Base-by-base conservation (phyloP, 2,329 filamentous ascomycete genomes). In the Cadophora luteo-olivacea region DNA sequence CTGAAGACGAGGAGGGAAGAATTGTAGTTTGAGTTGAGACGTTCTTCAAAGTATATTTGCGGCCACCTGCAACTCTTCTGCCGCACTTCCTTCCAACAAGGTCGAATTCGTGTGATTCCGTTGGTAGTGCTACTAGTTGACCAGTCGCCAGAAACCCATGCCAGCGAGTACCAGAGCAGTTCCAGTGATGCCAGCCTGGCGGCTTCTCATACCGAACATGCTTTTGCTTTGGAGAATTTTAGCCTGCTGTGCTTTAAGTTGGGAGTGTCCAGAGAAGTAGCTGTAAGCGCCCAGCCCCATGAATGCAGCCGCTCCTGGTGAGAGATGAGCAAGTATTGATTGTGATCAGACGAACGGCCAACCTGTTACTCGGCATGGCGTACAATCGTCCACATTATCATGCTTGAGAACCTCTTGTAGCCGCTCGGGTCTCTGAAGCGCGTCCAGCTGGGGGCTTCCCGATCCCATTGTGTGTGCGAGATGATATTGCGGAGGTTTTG, bases 211-310 rank as follows among this genome's bases (percentile, higher is more conserved):
- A 69, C 91, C 91, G 76, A 94, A 90, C 74, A 88, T 85, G 32
- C 90, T 91, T 58, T 87, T 87, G 81, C 90, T 92, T 77, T 86
- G 84, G 68, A 93, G 80, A 70, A 94, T 92, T 69, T 82, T 80
- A n/a, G 84, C 83, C 69, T 86, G 84, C 78, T 92, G 90, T 74
- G 85, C 83, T 74, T 89, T 85, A 36, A 96, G 86, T 79, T 94
- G 91, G 62, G 84, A 83, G 79, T 89, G 91, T 68, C 92, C 92
- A 3, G 91, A 92, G 70, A 89, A 83, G 80, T 94, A 94, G 79
- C 89, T 94, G 80, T 94, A 96, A 0, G 85, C 89, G 3, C 89
- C 92, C 19, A 95, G 86, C 0, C 91, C 91, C 66, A 93, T 83
- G 72, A 96, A 93, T 0, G 92, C 91, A 49, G 89, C 85, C 76